Evolutionary conservation across 805 yeast species (phyloP).

Genomic region (Huiozyma naganishii): DNA sequence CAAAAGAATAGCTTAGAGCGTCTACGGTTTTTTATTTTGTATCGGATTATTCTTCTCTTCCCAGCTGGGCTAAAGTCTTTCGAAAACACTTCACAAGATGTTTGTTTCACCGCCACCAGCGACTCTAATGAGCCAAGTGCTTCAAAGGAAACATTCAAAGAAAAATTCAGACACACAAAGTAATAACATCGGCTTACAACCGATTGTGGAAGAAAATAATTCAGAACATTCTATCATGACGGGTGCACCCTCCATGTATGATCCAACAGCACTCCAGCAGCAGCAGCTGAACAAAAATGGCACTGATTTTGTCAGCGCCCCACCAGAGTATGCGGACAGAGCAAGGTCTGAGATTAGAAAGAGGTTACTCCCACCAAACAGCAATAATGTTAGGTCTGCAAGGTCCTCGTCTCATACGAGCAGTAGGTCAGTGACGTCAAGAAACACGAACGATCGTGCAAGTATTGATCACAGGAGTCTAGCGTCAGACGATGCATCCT

Average conservation of each 20-base stretch:
- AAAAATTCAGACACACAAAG: background rate
- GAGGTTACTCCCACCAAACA: conserved; percentile 12
- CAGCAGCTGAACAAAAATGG: conserved; percentile 4
- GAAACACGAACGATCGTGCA: background rate
- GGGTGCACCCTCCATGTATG: no score
- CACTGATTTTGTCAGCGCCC: conserved; percentile 25
- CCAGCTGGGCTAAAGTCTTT: no score
- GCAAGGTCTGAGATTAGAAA: conserved; percentile 28
- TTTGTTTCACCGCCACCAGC: conserved; percentile 28
- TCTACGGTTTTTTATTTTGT: no score
- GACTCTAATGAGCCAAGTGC: conserved; percentile 14
- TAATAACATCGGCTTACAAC: background rate
- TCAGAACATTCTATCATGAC: background rate
- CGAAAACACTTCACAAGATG: conserved; percentile 7
- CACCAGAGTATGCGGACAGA: conserved; percentile 27
- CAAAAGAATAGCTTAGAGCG: no score
- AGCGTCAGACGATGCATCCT: conserved; percentile 14
- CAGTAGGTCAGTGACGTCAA: background rate
- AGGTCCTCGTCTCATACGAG: background rate
- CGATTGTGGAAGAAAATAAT: background rate
- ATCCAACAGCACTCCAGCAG: background rate
- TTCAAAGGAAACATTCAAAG: conserved; percentile 6
- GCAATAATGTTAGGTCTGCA: background rate
- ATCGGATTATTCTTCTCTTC: no score
- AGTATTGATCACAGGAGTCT: conserved; percentile 10